A percentile compares a stretch with the other conserved stretches of the same genome.
phyloP scores from a whole-genome alignment of 2,329 filamentous ascomycete species.

The Emydomyces testavorans region DNA sequence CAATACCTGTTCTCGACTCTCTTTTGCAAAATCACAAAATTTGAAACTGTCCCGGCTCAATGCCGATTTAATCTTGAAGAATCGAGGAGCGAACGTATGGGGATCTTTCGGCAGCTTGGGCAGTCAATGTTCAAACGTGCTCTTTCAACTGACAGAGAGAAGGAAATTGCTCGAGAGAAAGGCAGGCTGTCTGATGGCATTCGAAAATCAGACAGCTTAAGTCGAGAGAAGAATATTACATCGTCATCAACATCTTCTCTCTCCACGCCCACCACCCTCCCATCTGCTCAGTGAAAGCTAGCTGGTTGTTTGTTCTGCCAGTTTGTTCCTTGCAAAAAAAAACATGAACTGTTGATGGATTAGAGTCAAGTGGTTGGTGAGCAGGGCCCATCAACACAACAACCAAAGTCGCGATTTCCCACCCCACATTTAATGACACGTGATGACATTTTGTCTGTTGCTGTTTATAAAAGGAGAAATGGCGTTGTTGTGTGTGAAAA shows the following conservation, averaged over 20 bases:
- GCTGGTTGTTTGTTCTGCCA: neutral
- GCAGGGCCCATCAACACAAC: slow-evolving; percentile 9
- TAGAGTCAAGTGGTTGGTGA: slow-evolving; percentile 4
- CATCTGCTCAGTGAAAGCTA: slow-evolving; percentile 1
- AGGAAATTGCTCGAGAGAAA: slow-evolving; percentile 16
- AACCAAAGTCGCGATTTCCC: slow-evolving; percentile 10
- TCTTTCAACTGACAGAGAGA: slow-evolving; percentile 31
- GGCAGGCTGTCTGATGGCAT: neutral
- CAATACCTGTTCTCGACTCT: slow-evolving; percentile 90
- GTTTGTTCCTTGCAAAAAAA: slow-evolving; percentile 2
- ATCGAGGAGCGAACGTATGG: slow-evolving; percentile 31
- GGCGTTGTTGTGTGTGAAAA: slow-evolving; percentile 12
- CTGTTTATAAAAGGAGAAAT: slow-evolving; percentile 10
- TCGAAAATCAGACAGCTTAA: slow-evolving; percentile 5
- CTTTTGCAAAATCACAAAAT: slow-evolving; percentile 73
- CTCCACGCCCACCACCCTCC: neutral
- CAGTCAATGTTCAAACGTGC: slow-evolving; percentile 37
- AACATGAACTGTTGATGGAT: too few relatives aligned
- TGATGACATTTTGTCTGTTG: slow-evolving; percentile 10
- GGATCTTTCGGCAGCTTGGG: slow-evolving; percentile 33
- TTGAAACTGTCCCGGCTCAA: slow-evolving; percentile 38
- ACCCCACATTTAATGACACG: slow-evolving; percentile 13
- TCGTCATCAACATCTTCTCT: slow-evolving; percentile 5
- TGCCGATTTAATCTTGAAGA: slow-evolving; percentile 29
- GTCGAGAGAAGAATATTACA: slow-evolving; percentile 2